Evolutionary conservation across 2,329 filamentous ascomycete genomes (phyloP).

Genomic region (Diaporthe australafricana): DNA sequence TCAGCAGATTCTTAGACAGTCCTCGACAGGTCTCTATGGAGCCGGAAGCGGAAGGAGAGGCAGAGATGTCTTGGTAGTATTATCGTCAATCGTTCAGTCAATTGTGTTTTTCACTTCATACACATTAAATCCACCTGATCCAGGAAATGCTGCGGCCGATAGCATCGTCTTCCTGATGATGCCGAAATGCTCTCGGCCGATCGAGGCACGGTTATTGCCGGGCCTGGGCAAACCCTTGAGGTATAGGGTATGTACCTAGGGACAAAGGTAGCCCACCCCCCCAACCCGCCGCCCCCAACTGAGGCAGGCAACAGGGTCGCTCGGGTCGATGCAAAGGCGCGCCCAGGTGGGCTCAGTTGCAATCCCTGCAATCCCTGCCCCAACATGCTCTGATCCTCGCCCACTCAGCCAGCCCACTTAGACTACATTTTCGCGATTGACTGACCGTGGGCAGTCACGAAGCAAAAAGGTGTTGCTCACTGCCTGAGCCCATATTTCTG

Average conservation of each 20-base stretch:
- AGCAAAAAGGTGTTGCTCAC: neutral
- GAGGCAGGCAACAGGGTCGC: neutral
- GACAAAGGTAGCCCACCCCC: too few species aligned
- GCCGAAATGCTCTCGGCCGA: conserved; percentile 17
- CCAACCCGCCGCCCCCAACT: neutral
- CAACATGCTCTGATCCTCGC: conserved; percentile 21
- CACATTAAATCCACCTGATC: neutral
- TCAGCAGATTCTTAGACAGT: neutral
- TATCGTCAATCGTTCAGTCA: neutral
- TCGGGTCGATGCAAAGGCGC: conserved; percentile 15
- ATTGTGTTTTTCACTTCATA: neutral
- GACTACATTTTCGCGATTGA: conserved; percentile 18
- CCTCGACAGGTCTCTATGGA: neutral
- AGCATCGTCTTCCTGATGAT: conserved; percentile 10
- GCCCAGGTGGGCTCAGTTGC: conserved; percentile 1
- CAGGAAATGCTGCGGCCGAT: neutral
- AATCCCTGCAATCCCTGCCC: conserved; percentile 12
- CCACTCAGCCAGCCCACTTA: conserved; percentile 22
- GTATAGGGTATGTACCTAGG: too few species aligned
- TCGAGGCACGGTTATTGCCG: conserved; percentile 22
- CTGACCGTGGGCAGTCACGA: conserved; percentile 6
- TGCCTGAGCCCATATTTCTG: conserved; percentile 7
- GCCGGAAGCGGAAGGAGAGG: conserved; percentile 17
- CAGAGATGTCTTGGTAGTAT: neutral
- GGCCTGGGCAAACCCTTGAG: neutral